These are phyloP conservation scores for Coemansia sp. DNA, from an alignment of 192 early-diverging fungal genomes.

Conservation along the genomic window DNA sequence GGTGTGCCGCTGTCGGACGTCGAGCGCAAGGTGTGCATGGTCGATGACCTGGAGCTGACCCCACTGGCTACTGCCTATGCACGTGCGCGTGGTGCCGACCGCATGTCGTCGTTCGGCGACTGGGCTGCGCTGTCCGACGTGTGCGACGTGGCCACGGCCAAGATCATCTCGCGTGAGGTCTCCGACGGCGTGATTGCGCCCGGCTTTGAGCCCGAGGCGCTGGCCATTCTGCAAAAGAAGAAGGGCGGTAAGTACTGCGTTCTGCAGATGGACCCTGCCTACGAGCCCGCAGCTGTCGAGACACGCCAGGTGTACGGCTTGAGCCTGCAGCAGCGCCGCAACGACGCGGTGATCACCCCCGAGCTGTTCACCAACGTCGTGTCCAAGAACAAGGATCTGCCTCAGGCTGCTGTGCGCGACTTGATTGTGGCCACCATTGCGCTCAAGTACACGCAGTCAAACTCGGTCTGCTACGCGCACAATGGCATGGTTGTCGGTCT, in stretches of 20 bases:
- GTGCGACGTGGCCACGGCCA: constrained; percentile 90
- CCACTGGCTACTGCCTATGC: constrained; percentile 93
- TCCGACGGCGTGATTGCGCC: constrained; percentile 98
- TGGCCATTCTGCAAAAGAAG: constrained; percentile 90
- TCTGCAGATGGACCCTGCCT: constrained; percentile 87
- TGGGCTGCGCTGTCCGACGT: constrained; percentile 92
- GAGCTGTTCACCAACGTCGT: constrained; percentile 86
- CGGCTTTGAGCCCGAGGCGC: constrained; percentile 78
- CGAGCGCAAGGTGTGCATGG: constrained; percentile 89
- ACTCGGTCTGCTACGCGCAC: constrained; percentile 98
- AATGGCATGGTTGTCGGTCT: constrained; percentile 96
- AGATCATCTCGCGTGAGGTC: constrained; percentile 94
- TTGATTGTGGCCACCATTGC: constrained; percentile 97
- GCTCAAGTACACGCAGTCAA: constrained; percentile 98
- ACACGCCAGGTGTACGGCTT: constrained; percentile 95
- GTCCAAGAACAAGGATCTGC: constrained; percentile 71
- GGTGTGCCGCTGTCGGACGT: constrained; percentile 73
- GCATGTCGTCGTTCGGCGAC: constrained; percentile 99
- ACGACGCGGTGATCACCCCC: constrained; percentile 75
- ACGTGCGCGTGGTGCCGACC: constrained; percentile 96
- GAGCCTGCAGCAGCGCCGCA: constrained; percentile 88
- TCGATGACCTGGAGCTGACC: constrained; percentile 82
- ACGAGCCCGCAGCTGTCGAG: constrained; percentile 83
- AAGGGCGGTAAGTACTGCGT: constrained; percentile 98
- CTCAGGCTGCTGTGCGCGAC: constrained; percentile 72